These are phyloP conservation scores for Aegle marmelos DNA, from an alignment of 345 rosid genomes.

Conservation along the genomic window DNA sequence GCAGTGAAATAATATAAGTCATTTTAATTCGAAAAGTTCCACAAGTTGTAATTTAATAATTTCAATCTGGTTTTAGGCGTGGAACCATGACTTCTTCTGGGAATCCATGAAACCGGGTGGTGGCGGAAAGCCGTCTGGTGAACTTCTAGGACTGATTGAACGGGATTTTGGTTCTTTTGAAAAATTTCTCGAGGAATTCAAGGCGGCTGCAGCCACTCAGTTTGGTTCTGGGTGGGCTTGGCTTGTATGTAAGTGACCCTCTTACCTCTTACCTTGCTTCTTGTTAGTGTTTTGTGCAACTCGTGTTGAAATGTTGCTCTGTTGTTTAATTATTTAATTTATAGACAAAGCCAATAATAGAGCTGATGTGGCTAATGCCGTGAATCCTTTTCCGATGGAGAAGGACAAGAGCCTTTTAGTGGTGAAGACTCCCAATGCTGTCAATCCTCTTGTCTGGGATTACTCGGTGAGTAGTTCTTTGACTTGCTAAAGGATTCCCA, in stretches of 20 bases:
- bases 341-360: constrained; percentile 69
- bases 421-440: constrained; percentile 85
- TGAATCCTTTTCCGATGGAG: constrained; percentile 62
- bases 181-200: constrained; percentile 48
- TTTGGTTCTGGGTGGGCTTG: constrained; percentile 99
- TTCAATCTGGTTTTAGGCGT: constrained; percentile 47
- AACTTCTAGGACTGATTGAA: constrained; percentile 63
- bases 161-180: constrained; percentile 88
- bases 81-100: constrained; percentile 98
- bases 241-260: constrained; percentile 70
- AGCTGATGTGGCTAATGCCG: constrained; percentile 62
- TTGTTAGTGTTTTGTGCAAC: constrained; percentile 1
- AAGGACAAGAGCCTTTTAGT: constrained; percentile 78
- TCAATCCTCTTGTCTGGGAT: constrained; percentile 95
- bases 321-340: constrained; percentile 14
- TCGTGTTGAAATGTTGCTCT: background rate
- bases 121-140: constrained; percentile 86
- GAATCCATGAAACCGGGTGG: constrained; percentile 89
- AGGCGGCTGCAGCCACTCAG: constrained; percentile 71
- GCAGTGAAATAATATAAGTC: background rate
- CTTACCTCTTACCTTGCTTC: background rate
- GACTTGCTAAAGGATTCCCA: background rate
- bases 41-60: background rate
- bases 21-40: background rate
- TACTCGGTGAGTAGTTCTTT: constrained; percentile 52